A percentile compares a stretch with the other conserved stretches of the same genome.
phyloP scores from a whole-genome alignment of 805 yeast species.

The Lachancea waltii region DNA sequence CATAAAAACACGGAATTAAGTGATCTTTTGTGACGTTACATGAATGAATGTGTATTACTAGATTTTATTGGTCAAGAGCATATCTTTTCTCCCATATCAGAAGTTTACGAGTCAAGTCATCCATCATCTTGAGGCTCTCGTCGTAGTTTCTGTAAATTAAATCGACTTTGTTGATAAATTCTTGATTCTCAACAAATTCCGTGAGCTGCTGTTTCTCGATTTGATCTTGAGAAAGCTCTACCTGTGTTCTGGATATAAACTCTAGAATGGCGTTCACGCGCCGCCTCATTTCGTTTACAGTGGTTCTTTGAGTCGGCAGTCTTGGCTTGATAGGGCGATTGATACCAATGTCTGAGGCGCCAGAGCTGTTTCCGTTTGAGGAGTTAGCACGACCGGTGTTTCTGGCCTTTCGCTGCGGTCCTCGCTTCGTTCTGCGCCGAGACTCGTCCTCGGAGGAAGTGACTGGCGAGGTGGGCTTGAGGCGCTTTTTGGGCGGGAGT shows the following conservation, averaged over 20 bases:
- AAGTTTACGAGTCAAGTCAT: constrained; percentile 61
- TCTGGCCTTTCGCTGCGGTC: constrained; percentile 4
- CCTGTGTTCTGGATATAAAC: constrained; percentile 80
- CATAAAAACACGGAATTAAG: constrained; percentile 4
- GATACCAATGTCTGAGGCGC: constrained; percentile 38
- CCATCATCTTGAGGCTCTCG: constrained; percentile 61
- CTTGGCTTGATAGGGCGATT: constrained; percentile 79
- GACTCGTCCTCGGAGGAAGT: constrained; percentile 8
- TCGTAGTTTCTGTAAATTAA: constrained; percentile 45
- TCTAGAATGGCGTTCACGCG: constrained; percentile 87
- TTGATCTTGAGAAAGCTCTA: constrained; percentile 73
- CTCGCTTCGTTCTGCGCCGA: constrained; percentile 6
- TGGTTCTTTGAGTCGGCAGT: constrained; percentile 66
- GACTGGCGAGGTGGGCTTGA: constrained; percentile 3
- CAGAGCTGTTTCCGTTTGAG: neutral
- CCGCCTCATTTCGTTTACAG: constrained; percentile 77
- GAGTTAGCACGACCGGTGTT: constrained; percentile 2
- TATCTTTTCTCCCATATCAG: constrained; percentile 75
- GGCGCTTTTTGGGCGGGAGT: constrained; percentile 7
- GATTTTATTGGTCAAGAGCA: constrained; percentile 16
- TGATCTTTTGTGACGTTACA: constrained; percentile 4
- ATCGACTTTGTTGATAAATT: constrained; percentile 35
- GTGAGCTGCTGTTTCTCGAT: constrained; percentile 47
- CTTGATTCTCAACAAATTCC: constrained; percentile 39
- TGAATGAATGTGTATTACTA: too few relatives aligned